Evolutionary conservation across 148 eudicot species (phyloP).

Genomic region (Bassia scoparia): DNA sequence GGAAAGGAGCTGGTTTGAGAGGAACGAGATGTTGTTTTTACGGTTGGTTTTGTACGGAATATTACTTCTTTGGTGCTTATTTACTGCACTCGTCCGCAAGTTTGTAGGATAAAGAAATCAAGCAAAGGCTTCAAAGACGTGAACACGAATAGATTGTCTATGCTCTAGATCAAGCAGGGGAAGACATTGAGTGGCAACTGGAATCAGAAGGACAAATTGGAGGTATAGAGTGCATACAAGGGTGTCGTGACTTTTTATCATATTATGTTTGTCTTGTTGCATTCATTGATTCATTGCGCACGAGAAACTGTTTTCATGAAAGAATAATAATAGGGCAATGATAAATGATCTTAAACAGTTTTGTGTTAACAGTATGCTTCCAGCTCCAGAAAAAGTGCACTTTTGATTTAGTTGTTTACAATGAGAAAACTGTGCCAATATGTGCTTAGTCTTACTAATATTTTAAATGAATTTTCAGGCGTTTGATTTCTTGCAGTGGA

Average conservation of each 20-base stretch:
- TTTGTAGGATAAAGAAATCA: conserved; percentile 74
- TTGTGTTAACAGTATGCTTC: not conserved
- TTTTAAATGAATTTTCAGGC: conserved; percentile 41
- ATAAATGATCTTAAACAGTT: too few relatives aligned
- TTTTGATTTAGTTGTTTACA: not conserved
- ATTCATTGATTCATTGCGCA: too few relatives aligned
- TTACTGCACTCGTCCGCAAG: conserved; percentile 19
- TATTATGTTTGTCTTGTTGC: not conserved
- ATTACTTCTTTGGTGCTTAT: not conserved
- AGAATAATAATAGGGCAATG: too few relatives aligned
- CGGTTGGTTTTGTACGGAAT: not conserved
- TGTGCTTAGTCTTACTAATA: conserved; percentile 9
- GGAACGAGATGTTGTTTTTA: not conserved
- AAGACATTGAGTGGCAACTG: conserved; percentile 60
- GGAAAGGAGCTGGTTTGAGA: not conserved
- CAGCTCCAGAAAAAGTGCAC: not conserved
- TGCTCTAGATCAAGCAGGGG: conserved; percentile 79
- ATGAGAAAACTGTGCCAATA: not conserved
- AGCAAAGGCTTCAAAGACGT: conserved; percentile 84
- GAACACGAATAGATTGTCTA: conserved; percentile 72
- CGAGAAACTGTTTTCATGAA: too few relatives aligned
- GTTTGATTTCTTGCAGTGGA: conserved; percentile 94
- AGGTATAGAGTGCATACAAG: conserved; percentile 45
- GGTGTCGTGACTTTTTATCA: not conserved
- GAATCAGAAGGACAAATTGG: conserved; percentile 75